Evolutionary conservation across 306 rosid genomes (phyloP), one percentile per base, ranked within the genome.

Genomic region (Cucumis melo): DNA sequence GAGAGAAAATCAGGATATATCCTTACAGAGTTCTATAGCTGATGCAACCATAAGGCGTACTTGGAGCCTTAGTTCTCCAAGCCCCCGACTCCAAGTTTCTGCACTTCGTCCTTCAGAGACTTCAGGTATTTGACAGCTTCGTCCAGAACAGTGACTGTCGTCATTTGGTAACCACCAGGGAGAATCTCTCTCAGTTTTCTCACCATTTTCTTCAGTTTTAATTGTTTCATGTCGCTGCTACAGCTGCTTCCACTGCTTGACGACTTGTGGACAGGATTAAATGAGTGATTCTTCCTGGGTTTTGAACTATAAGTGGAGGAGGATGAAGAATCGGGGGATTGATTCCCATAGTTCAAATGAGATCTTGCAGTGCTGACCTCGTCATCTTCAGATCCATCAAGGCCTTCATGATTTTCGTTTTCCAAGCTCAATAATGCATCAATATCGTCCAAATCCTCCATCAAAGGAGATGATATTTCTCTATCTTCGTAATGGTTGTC

Each of bases 291-390:
- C 83, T 88, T 91, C 86, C 78, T 85, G 78, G 88, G 77, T 80
- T 86, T 87, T 64, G 85, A 75, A 78, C 84, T 85, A 79, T 87
- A 91, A 81, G 36, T 32, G 36, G 85, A 87, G 60, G 96, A 84
- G 75, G 87, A 88, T 74, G 97, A 86, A 71, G 97, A 86, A 74
- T 93, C 97, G 44, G 88, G 82, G 23, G 84, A 84, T 29, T 78
- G 41, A 54, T 80, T 80, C 55, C 86, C 93, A 76, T 85, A 82
- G 64, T 85, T 81, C 74, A 85, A 89, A 16, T 75, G 78, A 73
- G 93, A 88, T 73, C 96, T 88, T n/a, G 97, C 98, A 2, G 98
- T 91, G 89, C 96, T 91, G 77, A 90, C 82, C 79, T 88, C 98
- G 44, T 90, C 98, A 46, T 73, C 76, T 16, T 89, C 98, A 32